Conservation (phyloP, 2,329 filamentous ascomycete species). For the Alternaria sp. region DNA sequence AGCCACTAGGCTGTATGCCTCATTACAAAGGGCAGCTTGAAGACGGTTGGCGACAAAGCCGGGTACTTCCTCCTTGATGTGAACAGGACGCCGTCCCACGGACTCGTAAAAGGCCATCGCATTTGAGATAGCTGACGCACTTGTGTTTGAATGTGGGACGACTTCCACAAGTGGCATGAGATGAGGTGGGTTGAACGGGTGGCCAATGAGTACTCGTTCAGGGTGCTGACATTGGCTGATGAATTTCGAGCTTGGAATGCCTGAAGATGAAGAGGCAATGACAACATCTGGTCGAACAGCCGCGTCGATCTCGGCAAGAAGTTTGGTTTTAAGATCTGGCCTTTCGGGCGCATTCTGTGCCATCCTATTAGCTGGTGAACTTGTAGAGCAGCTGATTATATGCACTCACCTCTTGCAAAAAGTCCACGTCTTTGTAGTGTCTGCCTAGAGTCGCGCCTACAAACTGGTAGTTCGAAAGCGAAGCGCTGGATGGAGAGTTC, state of each 20-base stretch:
- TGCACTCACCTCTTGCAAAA: not conserved
- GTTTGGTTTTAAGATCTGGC: conserved; percentile 48
- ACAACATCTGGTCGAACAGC: conserved; percentile 40
- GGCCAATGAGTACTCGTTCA: conserved; percentile 46
- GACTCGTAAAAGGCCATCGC: conserved; percentile 50
- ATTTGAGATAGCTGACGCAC: conserved; percentile 17
- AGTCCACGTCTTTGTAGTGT: conserved; percentile 2
- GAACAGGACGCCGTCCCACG: conserved; percentile 49
- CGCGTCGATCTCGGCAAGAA: conserved; percentile 46
- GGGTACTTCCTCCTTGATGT: conserved; percentile 45
- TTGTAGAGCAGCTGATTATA: not conserved
- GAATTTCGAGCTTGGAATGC: conserved; percentile 41
- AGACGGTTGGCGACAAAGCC: conserved; percentile 57
- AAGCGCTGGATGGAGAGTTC: not conserved
- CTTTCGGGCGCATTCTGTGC: conserved; percentile 50
- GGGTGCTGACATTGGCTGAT: conserved; percentile 38
- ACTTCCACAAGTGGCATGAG: conserved; percentile 58
- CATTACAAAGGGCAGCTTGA: conserved; percentile 35
- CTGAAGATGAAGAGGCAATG: conserved; percentile 51
- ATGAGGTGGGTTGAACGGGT: conserved; percentile 59
- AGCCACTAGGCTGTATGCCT: not conserved
- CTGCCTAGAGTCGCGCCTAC: not conserved
- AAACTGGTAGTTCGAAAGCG: not conserved
- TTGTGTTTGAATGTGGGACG: conserved; percentile 35
- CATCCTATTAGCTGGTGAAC: not conserved